A percentile compares a stretch with the other conserved stretches of the same genome.
Conservation (phyloP, 345 rosid species). For the Gossypium ekmanianum region DNA sequence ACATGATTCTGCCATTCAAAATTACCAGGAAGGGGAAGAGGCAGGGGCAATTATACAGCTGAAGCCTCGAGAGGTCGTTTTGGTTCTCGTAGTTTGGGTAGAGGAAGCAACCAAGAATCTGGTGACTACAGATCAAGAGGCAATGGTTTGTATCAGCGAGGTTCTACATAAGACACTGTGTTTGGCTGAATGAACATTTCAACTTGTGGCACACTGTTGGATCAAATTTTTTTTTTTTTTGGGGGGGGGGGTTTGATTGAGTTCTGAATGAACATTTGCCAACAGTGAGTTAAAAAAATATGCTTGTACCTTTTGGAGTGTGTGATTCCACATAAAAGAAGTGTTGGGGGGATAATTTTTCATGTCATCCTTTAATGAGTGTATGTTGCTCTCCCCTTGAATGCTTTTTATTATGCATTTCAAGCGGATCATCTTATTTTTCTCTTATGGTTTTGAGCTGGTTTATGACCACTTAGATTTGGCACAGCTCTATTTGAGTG, state of each 20-base stretch:
- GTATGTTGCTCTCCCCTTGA: constrained; percentile 27
- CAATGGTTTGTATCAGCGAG: constrained; percentile 59
- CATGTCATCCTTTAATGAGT: not conserved
- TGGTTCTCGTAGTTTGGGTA: constrained; percentile 51
- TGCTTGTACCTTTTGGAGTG: constrained; percentile 25
- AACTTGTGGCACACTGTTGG: constrained; percentile 7
- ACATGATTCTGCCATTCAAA: constrained; percentile 1
- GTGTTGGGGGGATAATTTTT: constrained; percentile 11
- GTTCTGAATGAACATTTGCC: constrained; percentile 22
- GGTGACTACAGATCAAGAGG: constrained; percentile 68
- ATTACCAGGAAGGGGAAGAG: constrained; percentile 63
- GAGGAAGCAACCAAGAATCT: constrained; percentile 64
- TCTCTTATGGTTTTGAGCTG: not conserved
- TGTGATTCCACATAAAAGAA: constrained; percentile 21
- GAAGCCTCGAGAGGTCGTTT: constrained; percentile 68
- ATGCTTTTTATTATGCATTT: constrained; percentile 33
- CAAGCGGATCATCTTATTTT: not conserved
- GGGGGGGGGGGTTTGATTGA: not conserved
- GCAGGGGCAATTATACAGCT: constrained; percentile 59
- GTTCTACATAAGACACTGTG: constrained; percentile 29
- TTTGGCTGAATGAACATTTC: not conserved
- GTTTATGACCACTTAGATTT: not conserved
- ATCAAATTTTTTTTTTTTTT: not conserved
- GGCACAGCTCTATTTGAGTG: not conserved
- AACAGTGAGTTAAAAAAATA: constrained; percentile 16